Evolutionary conservation across 176 grass and related monocot species (phyloP), one percentile per base, ranked within the genome.

Genomic region (Eragrostis curvula): DNA sequence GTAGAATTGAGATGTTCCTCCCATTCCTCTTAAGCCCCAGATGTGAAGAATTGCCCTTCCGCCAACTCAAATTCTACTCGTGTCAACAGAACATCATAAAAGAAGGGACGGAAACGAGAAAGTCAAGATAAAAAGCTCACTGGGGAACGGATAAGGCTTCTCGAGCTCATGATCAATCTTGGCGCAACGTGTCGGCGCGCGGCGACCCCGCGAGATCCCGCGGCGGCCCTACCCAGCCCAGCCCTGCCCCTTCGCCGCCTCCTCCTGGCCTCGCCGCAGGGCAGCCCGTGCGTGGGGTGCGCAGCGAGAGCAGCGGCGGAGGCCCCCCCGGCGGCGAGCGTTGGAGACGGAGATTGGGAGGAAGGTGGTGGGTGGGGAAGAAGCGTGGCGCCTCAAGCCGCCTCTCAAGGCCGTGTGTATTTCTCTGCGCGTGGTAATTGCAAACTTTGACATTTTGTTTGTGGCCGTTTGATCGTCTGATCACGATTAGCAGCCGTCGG

Each of bases 141-240:
- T 20, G 80, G 80, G 20, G 74, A 57, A 29, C 80, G 74, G 74
- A 71, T 39, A 48, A 87, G 85, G 48, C 16, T 83, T 59, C 67
- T 88, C 50, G 86, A 56, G 74, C 74, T 83, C 86, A 88, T 88
- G 45, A 73, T 83, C 67, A 30, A 69, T 66, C 58, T 69, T 7
- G 7, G 52, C 17, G 23, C 30, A 12, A 58, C 36, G 23, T 44
- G 44, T 2, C 21, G 24, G 50, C 9, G 47, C 67, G 24, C 44
- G 12, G 47, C 64, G 9, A 50, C 63, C 6, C 14, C 13, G 42
- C 29, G 30, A 80, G 63, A 80, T 80, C 63, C 77, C 25, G 47
- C 14, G 48, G n/a, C 4, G 32, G 32, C 32, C 32, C 32, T 36
- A 36, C 32, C 32, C 21, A 1, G 63, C 6, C 46, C 12, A 5